Conservation (phyloP, 306 rosid species). For the Alnus rubra region DNA sequence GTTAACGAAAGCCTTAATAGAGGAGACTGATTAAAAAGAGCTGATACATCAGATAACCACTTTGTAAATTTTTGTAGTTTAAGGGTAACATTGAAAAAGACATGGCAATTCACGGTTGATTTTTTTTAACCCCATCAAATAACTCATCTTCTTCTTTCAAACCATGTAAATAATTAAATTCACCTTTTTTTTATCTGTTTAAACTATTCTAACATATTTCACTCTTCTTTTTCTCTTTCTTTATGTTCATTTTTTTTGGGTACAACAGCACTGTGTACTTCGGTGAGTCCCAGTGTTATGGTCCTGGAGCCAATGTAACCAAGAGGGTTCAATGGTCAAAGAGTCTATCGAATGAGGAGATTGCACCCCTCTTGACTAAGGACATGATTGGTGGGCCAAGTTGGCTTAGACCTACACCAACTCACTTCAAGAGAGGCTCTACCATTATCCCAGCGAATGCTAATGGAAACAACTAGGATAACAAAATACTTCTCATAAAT, state of each 20-base stretch:
- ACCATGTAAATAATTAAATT: not conserved
- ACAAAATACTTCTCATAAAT: not conserved
- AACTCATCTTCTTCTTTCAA: not conserved
- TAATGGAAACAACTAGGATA: conserved; percentile 5
- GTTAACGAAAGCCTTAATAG: too few species aligned
- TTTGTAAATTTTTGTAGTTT: too few species aligned
- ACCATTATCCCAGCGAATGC: not conserved
- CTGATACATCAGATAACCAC: too few species aligned
- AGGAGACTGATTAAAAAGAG: too few species aligned
- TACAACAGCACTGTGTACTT: conserved; percentile 38
- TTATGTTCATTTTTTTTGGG: not conserved
- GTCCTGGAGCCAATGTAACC: conserved; percentile 39
- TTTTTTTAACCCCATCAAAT: not conserved
- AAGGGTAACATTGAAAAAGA: too few species aligned
- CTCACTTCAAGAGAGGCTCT: conserved; percentile 30
- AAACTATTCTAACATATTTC: not conserved
- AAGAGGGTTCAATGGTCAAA: conserved; percentile 51
- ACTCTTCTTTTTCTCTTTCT: not conserved
- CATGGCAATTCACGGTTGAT: not conserved
- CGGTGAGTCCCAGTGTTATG: conserved; percentile 51
- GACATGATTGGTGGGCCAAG: conserved; percentile 34
- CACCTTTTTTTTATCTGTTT: not conserved
- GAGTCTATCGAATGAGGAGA: conserved; percentile 36
- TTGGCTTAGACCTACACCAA: conserved; percentile 43
- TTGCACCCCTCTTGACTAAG: conserved; percentile 43